Evolutionary conservation across 257 asterid species (phyloP).

Genomic region (Gynochthodes officinalis): DNA sequence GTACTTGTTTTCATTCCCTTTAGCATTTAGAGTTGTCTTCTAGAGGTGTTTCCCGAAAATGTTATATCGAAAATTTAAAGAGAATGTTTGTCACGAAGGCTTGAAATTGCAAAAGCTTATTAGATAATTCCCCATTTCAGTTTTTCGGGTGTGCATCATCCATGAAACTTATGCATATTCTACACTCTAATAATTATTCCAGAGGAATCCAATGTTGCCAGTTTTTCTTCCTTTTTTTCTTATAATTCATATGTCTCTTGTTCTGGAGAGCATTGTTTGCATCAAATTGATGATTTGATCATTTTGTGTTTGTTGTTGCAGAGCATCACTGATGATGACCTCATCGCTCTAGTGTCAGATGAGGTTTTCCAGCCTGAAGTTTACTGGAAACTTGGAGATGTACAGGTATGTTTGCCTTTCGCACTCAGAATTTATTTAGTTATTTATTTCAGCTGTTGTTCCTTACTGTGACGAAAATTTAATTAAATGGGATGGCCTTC

Average conservation of each 20-base stretch:
- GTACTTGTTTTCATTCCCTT: background rate
- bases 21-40: background rate
- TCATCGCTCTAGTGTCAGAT: constrained; percentile 73
- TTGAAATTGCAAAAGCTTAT: background rate
- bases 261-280: background rate
- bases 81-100: background rate
- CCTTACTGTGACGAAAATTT: background rate
- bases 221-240: background rate
- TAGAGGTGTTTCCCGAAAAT: background rate
- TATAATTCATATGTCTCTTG: background rate
- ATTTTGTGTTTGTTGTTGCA: constrained; percentile 29
- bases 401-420: constrained; percentile 47
- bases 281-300: constrained; percentile 6
- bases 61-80: background rate
- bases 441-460: constrained; percentile 8
- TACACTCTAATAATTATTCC: background rate
- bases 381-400: constrained; percentile 77
- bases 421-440: constrained; percentile 9
- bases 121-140: too few relatives aligned
- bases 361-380: constrained; percentile 86
- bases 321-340: constrained; percentile 77
- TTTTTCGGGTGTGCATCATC: too few relatives aligned
- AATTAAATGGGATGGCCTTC: too few relatives aligned
- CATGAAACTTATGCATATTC: too few relatives aligned
- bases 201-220: background rate